phyloP scores from a whole-genome alignment of 805 yeast genomes.

The Sungouiella blattae region DNA sequence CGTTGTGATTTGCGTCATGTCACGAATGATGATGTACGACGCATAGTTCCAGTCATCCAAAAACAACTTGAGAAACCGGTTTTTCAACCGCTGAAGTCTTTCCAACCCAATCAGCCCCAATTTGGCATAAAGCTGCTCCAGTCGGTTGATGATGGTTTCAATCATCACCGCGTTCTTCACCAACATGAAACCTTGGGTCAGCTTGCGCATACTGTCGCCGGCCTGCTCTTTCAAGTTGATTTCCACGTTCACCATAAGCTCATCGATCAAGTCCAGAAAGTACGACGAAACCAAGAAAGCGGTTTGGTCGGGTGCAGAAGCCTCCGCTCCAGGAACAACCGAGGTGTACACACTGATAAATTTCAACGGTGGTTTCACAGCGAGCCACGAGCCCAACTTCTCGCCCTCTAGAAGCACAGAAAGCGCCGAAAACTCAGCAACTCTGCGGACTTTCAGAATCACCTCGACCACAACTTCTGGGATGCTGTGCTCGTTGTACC shows the following conservation, averaged over 20 bases:
- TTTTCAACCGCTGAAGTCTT: conserved; percentile 65
- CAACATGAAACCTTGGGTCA: conserved; percentile 64
- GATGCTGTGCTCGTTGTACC: conserved; percentile 68
- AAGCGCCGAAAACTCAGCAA: conserved; percentile 61
- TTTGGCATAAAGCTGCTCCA: conserved; percentile 48
- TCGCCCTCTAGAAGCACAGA: conserved; percentile 45
- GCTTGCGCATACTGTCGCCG: conserved; percentile 29
- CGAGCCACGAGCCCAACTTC: conserved; percentile 67
- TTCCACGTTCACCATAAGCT: conserved; percentile 63
- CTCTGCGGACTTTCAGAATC: conserved; percentile 61
- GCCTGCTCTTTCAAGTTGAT: conserved; percentile 45
- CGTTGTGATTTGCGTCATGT: conserved; percentile 66
- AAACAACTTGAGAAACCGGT: conserved; percentile 68
- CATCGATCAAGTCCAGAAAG: conserved; percentile 76
- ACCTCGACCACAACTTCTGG: conserved; percentile 71
- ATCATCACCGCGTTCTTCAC: conserved; percentile 68
- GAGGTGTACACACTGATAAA: conserved; percentile 45
- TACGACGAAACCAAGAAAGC: conserved; percentile 57
- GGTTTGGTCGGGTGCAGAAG: conserved; percentile 8
- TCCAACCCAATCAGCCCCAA: conserved; percentile 59
- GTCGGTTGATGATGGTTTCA: conserved; percentile 67
- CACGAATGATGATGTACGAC: conserved; percentile 69
- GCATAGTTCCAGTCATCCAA: conserved; percentile 77
- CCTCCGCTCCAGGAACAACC: conserved; percentile 39
- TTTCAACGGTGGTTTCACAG: conserved; percentile 52